phyloP scores from a whole-genome alignment of 73 alveolate species.

The Paramecium bursaria region DNA sequence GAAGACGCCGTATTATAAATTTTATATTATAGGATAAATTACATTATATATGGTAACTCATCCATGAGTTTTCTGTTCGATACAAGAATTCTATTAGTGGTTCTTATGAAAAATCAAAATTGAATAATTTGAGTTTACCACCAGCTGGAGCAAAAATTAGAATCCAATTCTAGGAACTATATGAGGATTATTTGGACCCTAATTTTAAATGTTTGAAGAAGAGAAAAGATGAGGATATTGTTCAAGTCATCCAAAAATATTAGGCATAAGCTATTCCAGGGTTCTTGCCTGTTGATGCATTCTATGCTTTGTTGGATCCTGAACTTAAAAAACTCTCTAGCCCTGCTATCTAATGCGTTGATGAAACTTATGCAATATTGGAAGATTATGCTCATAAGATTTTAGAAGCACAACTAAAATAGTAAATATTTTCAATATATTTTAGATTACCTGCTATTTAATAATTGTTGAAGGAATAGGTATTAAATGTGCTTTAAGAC shows the following conservation, averaged over 20 bases:
- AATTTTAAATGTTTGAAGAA: constrained; percentile 49
- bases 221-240: constrained; percentile 89
- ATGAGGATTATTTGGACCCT: constrained; percentile 66
- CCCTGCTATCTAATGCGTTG: constrained; percentile 88
- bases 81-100: constrained; percentile 82
- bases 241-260: constrained; percentile 91
- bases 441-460: constrained; percentile 30
- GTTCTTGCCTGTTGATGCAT: constrained; percentile 97
- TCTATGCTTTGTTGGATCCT: constrained; percentile 85
- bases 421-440: neutral
- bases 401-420: constrained; percentile 48
- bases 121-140: constrained; percentile 22
- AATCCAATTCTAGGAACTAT: constrained; percentile 70
- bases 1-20: constrained; percentile 70
- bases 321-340: constrained; percentile 83
- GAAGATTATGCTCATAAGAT: constrained; percentile 87
- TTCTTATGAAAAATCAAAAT: constrained; percentile 74
- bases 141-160: constrained; percentile 79
- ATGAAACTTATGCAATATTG: constrained; percentile 82
- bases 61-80: constrained; percentile 77
- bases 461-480: neutral
- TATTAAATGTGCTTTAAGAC: constrained; percentile 24
- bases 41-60: constrained; percentile 89
- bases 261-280: constrained; percentile 99
- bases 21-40: constrained; percentile 79